Percentiles rank a stretch among this genome's conserved stretches.
Conservation (phyloP, 768 basidiomycete genomes). For the Lactarius pseudohatsudake region DNA sequence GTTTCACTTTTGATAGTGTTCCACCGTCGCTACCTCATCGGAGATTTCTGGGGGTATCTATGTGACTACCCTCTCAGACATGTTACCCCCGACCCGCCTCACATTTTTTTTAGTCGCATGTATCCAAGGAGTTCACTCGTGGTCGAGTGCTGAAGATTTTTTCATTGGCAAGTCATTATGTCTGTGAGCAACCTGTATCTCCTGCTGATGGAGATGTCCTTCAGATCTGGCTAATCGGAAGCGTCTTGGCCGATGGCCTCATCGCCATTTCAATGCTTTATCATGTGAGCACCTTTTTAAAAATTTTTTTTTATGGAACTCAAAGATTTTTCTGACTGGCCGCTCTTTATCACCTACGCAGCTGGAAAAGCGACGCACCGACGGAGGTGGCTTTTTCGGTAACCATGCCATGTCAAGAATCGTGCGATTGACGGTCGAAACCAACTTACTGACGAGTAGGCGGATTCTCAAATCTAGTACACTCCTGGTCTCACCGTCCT, state of each 20-base stretch:
- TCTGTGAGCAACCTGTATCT: background rate
- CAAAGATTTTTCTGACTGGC: background rate
- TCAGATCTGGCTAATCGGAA: background rate
- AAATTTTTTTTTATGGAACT: too few species aligned
- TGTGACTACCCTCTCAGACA: background rate
- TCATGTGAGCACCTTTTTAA: background rate
- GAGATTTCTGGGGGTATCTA: background rate
- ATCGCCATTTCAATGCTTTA: background rate
- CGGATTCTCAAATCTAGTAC: background rate
- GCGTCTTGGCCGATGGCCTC: background rate
- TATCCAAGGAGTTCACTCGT: background rate
- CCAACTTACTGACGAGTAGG: slow-evolving; percentile 1
- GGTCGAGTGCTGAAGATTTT: background rate
- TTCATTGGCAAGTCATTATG: background rate
- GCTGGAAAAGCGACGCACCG: background rate
- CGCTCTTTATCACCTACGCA: background rate
- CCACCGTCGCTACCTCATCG: background rate
- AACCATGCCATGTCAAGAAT: background rate
- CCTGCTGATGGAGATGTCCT: background rate
- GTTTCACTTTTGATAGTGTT: background rate
- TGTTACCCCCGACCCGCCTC: background rate
- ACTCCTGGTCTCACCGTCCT: background rate
- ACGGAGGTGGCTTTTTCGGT: too few species aligned
- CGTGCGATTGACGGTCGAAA: background rate
- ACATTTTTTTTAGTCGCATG: background rate